phyloP scores from a whole-genome alignment of 176 grass and related monocot genomes.

The Oryza glaberrima region DNA sequence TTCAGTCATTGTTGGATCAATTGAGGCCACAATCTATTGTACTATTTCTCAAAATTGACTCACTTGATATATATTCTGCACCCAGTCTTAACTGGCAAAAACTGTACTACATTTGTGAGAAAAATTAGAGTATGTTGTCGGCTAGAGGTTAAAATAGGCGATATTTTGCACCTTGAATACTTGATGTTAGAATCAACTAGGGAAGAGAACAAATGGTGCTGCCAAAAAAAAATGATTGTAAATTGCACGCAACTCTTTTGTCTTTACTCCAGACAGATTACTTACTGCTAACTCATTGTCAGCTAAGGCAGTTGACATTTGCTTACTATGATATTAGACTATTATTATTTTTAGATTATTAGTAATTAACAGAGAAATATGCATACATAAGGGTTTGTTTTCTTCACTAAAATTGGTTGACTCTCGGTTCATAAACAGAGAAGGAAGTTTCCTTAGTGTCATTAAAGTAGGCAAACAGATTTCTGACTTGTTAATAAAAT shows the following conservation, averaged over 20 bases:
- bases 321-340: constrained; percentile 22
- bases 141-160: constrained; percentile 21
- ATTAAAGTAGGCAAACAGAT: not conserved
- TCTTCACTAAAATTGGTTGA: constrained; percentile 35
- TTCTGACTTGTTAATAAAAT: constrained; percentile 32
- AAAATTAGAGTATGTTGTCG: constrained; percentile 39
- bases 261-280: constrained; percentile 35
- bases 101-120: constrained; percentile 18
- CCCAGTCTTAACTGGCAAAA: constrained; percentile 39
- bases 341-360: not conserved
- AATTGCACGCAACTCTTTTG: constrained; percentile 38
- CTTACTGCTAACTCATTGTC: constrained; percentile 37
- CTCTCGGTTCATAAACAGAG: constrained; percentile 31
- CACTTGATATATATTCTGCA: constrained; percentile 1
- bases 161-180: constrained; percentile 10
- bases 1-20: constrained; percentile 30
- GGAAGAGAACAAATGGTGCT: constrained; percentile 13
- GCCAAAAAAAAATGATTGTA: not conserved
- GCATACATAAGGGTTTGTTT: not conserved
- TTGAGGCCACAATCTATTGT: constrained; percentile 28
- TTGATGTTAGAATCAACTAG: constrained; percentile 8
- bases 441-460: constrained; percentile 33
- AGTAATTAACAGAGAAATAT: not conserved
- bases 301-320: constrained; percentile 54
- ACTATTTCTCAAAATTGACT: constrained; percentile 23